These are phyloP conservation scores for Penicillium sp. DNA, from an alignment of 2,329 filamentous ascomycete genomes.

Conservation along the genomic window DNA sequence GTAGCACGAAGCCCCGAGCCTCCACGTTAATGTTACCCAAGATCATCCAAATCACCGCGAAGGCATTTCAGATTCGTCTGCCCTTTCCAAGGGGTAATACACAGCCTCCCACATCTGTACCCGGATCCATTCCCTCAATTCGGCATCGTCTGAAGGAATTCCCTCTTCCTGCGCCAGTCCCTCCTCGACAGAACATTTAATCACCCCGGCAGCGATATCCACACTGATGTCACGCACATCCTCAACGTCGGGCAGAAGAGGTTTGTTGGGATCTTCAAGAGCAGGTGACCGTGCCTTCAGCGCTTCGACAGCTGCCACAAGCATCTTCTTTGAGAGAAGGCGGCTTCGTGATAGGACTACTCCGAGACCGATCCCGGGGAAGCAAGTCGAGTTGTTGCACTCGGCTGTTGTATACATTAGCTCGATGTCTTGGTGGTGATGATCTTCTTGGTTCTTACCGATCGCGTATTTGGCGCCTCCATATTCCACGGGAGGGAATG, in stretches of 20 bases:
- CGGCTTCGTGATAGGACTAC: slow-evolving; percentile 67
- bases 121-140: slow-evolving; percentile 41
- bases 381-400: slow-evolving; percentile 85
- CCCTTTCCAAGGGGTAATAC: slow-evolving; percentile 32
- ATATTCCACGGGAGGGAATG: slow-evolving; percentile 70
- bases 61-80: not conserved
- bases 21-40: not conserved
- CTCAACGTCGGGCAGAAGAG: slow-evolving; percentile 72
- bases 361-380: slow-evolving; percentile 82
- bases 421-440: not conserved
- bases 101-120: slow-evolving; percentile 45
- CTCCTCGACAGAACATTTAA: slow-evolving; percentile 68
- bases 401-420: slow-evolving; percentile 55
- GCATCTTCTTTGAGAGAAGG: slow-evolving; percentile 71
- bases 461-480: slow-evolving; percentile 56
- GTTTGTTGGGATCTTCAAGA: slow-evolving; percentile 61
- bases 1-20: not conserved
- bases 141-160: slow-evolving; percentile 55
- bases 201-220: slow-evolving; percentile 71
- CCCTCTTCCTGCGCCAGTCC: slow-evolving; percentile 62
- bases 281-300: slow-evolving; percentile 71
- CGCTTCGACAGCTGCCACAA: slow-evolving; percentile 74
- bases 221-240: slow-evolving; percentile 74
- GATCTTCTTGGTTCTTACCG: slow-evolving; percentile 35
- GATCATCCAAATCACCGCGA: not conserved